Percentiles rank a stretch among this genome's conserved stretches.
Evolutionary conservation across 805 yeast genomes (phyloP).

Genomic region (Vanderwaltozyma tropicalis): DNA sequence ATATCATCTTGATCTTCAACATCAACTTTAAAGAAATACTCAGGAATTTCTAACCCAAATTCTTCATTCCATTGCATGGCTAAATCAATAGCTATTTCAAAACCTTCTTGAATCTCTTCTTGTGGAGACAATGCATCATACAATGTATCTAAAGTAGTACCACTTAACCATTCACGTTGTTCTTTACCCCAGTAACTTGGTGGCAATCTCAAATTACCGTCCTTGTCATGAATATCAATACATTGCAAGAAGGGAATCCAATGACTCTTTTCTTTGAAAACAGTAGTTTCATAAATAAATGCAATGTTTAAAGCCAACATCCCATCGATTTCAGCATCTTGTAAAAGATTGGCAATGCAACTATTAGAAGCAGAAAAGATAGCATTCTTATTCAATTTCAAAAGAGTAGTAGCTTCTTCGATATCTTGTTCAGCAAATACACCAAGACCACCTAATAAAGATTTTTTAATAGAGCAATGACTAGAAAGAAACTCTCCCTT

Average conservation of each 20-base stretch:
- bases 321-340: conserved; percentile 52
- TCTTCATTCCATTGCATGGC: conserved; percentile 28
- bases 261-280: conserved; percentile 55
- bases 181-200: conserved; percentile 54
- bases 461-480: conserved; percentile 34
- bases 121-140: conserved; percentile 31
- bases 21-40: conserved; percentile 19
- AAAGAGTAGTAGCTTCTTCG: conserved; percentile 31
- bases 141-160: conserved; percentile 53
- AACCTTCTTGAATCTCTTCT: conserved; percentile 32
- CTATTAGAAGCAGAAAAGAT: conserved; percentile 51
- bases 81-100: conserved; percentile 29
- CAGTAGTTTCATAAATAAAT: conserved; percentile 54
- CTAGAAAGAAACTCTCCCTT: conserved; percentile 46
- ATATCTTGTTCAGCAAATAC: conserved; percentile 48
- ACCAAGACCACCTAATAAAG: conserved; percentile 58
- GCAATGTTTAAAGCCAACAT: conserved; percentile 58
- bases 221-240: conserved; percentile 31
- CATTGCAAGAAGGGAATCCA: conserved; percentile 62
- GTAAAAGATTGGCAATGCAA: conserved; percentile 52
- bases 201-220: conserved; percentile 36
- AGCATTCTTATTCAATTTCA: conserved; percentile 52
- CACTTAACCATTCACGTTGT: conserved; percentile 39
- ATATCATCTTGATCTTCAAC: conserved; percentile 16
- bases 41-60: conserved; percentile 23